phyloP scores from a whole-genome alignment of 73 alveolate species.

The Blepharisma stoltei region DNA sequence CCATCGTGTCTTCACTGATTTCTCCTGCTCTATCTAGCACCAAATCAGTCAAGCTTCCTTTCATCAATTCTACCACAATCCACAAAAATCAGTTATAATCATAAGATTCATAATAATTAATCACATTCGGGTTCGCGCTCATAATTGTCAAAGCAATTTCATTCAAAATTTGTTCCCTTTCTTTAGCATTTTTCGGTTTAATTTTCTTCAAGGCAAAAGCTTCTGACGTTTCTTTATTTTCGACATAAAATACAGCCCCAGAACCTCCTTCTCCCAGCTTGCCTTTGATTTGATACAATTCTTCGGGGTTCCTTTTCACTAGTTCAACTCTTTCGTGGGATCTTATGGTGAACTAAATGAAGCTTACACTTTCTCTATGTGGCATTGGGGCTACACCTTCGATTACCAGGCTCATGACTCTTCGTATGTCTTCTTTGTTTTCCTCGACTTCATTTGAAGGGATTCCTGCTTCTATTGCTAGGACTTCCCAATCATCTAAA shows the following conservation, averaged over 20 bases:
- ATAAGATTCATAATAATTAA: constrained; percentile 80
- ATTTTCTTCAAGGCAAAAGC: constrained; percentile 14
- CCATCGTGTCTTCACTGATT: constrained; percentile 34
- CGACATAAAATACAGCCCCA: neutral
- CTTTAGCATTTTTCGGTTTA: neutral
- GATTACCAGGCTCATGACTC: neutral
- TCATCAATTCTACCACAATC: constrained; percentile 85
- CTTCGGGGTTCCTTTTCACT: neutral
- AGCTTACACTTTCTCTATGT: no score
- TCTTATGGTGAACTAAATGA: no score
- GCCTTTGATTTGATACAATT: neutral
- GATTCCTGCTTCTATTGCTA: neutral
- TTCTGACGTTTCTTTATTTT: neutral
- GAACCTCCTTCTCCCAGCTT: constrained; percentile 23
- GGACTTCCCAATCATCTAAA: neutral
- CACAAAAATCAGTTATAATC: constrained; percentile 86
- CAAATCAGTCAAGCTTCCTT: constrained; percentile 30
- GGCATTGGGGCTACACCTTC: no score
- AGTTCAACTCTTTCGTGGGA: no score
- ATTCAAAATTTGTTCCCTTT: constrained; percentile 17
- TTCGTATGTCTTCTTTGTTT: neutral
- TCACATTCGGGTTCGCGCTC: constrained; percentile 55
- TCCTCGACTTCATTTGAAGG: constrained; percentile 7
- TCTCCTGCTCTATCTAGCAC: constrained; percentile 6
- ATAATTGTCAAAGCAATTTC: neutral